These are phyloP conservation scores for Fraxinus paxiana DNA, from an alignment of 305 asterid species.

Conservation along the genomic window DNA sequence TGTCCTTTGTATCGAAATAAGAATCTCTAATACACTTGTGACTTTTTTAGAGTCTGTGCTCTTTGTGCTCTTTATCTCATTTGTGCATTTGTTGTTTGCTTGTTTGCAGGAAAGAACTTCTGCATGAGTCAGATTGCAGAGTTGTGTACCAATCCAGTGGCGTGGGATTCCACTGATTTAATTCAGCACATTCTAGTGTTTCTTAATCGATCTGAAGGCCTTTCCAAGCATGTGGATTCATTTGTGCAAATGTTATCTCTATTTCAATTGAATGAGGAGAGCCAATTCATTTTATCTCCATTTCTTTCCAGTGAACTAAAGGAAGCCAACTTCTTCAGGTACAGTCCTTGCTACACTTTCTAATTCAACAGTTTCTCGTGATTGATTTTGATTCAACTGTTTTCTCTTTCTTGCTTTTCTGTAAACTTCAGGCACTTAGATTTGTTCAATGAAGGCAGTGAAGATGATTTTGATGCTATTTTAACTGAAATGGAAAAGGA, in stretches of 20 bases:
- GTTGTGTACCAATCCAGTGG: constrained; percentile 48
- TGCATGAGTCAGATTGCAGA: constrained; percentile 77
- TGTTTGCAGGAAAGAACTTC: constrained; percentile 73
- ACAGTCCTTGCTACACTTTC: constrained; percentile 6
- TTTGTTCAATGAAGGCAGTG: constrained; percentile 45
- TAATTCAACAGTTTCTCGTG: background rate
- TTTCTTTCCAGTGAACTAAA: constrained; percentile 63
- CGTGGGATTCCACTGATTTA: constrained; percentile 55
- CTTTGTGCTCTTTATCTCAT: constrained; percentile 2
- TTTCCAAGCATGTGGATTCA: constrained; percentile 72
- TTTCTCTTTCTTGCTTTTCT: constrained; percentile 11
- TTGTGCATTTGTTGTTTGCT: constrained; percentile 13
- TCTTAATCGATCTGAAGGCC: constrained; percentile 79
- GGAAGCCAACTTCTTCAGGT: constrained; percentile 71
- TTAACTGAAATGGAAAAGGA: constrained; percentile 94
- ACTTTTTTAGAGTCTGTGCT: background rate
- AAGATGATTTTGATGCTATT: constrained; percentile 81
- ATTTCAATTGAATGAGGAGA: constrained; percentile 55
- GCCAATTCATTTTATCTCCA: constrained; percentile 64
- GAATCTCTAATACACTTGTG: background rate
- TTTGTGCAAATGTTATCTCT: constrained; percentile 88
- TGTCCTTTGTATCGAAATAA: background rate
- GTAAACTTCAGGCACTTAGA: constrained; percentile 51
- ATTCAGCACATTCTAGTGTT: constrained; percentile 68
- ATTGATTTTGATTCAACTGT: background rate